Evolutionary conservation across 139 green algal species (phyloP).

Genomic region (Volvox reticuliferus): DNA sequence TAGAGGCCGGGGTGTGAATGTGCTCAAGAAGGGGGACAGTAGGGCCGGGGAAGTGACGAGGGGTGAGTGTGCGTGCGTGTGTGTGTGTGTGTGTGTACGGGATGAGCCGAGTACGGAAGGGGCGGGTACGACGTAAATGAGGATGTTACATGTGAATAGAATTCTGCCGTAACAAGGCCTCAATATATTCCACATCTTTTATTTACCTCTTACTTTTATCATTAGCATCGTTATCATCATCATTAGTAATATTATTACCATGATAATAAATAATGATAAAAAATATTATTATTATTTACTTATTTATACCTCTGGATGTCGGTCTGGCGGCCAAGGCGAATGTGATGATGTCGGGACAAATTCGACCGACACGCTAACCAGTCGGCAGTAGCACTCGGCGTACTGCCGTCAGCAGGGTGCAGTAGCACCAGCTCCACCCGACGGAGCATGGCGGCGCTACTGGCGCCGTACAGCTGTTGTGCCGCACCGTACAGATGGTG

Average conservation of each 20-base stretch:
- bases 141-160: no score
- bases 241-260: no score
- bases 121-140: no score
- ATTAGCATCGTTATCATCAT: no score
- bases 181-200: no score
- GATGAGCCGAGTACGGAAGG: no score
- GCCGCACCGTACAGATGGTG: neutral
- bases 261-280: no score
- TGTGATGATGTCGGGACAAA: constrained; percentile 80
- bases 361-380: constrained; percentile 71
- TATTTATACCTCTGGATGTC: constrained; percentile 63
- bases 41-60: no score
- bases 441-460: constrained; percentile 37
- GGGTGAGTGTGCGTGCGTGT: neutral
- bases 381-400: constrained; percentile 60
- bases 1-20: neutral
- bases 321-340: constrained; percentile 54
- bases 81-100: no score
- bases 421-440: constrained; percentile 80
- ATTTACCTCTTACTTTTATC: no score
- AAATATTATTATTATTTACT: no score
- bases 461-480: constrained; percentile 23
- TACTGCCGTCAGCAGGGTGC: constrained; percentile 49
- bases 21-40: neutral
- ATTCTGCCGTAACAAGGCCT: no score